Conservation (phyloP, 2,329 filamentous ascomycete genomes). For the Aspergillus caelatus region DNA sequence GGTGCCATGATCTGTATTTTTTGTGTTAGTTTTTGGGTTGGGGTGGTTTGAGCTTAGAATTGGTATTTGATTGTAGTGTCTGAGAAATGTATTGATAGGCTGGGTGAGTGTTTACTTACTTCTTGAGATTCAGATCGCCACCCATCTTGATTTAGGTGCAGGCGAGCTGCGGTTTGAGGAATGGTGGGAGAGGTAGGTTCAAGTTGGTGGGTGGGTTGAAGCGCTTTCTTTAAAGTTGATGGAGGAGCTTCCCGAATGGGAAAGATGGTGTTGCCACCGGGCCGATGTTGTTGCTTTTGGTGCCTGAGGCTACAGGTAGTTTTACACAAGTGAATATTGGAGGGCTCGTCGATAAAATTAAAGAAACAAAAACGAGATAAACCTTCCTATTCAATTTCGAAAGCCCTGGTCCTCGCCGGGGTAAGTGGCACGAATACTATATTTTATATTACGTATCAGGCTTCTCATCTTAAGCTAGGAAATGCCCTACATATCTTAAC, state of each 20-base stretch:
- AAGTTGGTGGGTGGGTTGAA: not conserved
- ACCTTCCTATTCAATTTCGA: not conserved
- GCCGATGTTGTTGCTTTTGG: not conserved
- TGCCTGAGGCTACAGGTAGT: slow-evolving; percentile 11
- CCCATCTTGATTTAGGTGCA: slow-evolving; percentile 68
- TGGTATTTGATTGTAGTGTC: not conserved
- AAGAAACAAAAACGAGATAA: not conserved
- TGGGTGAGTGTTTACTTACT: slow-evolving; percentile 47
- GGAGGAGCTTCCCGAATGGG: slow-evolving; percentile 10
- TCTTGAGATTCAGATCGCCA: slow-evolving; percentile 93
- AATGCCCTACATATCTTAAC: no score
- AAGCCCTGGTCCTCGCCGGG: not conserved
- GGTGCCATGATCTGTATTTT: slow-evolving; percentile 76
- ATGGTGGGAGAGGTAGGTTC: not conserved
- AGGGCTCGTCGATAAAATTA: not conserved
- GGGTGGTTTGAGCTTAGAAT: not conserved
- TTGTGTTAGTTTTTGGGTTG: slow-evolving; percentile 16
- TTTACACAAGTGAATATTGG: not conserved
- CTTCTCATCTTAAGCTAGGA: no score
- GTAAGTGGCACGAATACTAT: not conserved
- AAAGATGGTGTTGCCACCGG: slow-evolving; percentile 10
- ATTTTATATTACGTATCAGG: no score
- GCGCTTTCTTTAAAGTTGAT: not conserved
- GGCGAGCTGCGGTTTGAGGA: not conserved
- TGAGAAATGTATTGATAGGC: not conserved